Conservation (phyloP, 495 filamentous ascomycete species). For the Hypoxylon intermedium region DNA sequence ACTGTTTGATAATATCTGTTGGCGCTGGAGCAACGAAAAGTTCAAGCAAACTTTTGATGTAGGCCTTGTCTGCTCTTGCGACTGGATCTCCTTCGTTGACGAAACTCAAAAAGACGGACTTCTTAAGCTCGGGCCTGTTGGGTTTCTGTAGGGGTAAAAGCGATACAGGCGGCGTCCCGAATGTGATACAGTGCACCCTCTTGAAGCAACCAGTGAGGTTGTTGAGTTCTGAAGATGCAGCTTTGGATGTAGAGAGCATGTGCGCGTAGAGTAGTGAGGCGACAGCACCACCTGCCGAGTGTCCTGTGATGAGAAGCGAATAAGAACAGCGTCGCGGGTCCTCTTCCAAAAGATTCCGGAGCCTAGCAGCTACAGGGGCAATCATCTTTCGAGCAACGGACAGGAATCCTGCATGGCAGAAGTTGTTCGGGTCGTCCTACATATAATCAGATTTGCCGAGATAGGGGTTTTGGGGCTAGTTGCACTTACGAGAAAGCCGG, state of each 20-base stretch:
- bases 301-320: constrained; percentile 81
- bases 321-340: constrained; percentile 69
- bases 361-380: constrained; percentile 69
- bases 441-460: constrained; percentile 3
- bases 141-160: constrained; percentile 71
- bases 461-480: background rate
- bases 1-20: constrained; percentile 19
- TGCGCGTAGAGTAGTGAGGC: constrained; percentile 79
- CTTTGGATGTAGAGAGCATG: constrained; percentile 67
- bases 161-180: constrained; percentile 79
- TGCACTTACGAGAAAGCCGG: constrained; percentile 65
- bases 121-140: constrained; percentile 52
- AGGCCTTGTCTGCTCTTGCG: constrained; percentile 73
- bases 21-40: constrained; percentile 72
- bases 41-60: constrained; percentile 72
- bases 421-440: constrained; percentile 74
- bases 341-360: constrained; percentile 71
- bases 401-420: constrained; percentile 80
- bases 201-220: constrained; percentile 72
- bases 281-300: constrained; percentile 83
- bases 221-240: constrained; percentile 68
- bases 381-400: constrained; percentile 78
- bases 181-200: constrained; percentile 80
- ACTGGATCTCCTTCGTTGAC: constrained; percentile 88
- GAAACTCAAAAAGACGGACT: constrained; percentile 76